Evolutionary conservation across 257 asterid genomes (phyloP).

Genomic region (Capsicum chinense): DNA sequence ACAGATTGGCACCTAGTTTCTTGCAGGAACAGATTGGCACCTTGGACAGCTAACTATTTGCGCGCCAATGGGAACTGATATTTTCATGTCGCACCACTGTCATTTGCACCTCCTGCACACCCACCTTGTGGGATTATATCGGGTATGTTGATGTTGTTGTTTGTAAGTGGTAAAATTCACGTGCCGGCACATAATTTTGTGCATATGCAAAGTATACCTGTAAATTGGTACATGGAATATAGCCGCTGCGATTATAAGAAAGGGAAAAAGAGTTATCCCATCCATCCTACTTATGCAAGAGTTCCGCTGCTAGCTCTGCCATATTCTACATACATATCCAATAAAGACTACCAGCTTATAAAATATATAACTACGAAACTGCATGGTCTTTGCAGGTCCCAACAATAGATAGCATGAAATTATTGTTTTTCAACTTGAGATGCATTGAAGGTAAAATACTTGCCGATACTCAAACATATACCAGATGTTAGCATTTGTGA

Average conservation of each 20-base stretch:
- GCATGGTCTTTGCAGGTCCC: not conserved
- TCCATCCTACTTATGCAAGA: not conserved
- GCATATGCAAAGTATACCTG: not conserved
- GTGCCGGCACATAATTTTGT: not conserved
- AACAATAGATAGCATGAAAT: not conserved
- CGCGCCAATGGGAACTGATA: slow-evolving; percentile 45
- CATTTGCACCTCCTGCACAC: slow-evolving; percentile 47
- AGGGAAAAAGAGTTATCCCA: not conserved
- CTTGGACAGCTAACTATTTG: slow-evolving; percentile 49
- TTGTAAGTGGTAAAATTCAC: not conserved
- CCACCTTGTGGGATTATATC: too few species aligned
- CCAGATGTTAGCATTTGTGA: slow-evolving; percentile 18
- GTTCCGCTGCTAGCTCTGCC: not conserved
- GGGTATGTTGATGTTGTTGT: too few species aligned
- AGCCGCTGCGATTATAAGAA: not conserved
- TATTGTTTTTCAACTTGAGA: not conserved
- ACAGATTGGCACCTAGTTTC: slow-evolving; percentile 42
- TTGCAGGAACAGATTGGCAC: slow-evolving; percentile 37
- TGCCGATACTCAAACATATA: not conserved
- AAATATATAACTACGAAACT: not conserved
- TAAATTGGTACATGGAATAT: not conserved
- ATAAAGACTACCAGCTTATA: not conserved
- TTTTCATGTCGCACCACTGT: slow-evolving; percentile 50
- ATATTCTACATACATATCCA: not conserved
- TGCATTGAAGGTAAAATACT: not conserved